These are phyloP conservation scores for Davidsoniella eucalypti DNA, from an alignment of 2,329 filamentous ascomycete genomes.

Conservation along the genomic window DNA sequence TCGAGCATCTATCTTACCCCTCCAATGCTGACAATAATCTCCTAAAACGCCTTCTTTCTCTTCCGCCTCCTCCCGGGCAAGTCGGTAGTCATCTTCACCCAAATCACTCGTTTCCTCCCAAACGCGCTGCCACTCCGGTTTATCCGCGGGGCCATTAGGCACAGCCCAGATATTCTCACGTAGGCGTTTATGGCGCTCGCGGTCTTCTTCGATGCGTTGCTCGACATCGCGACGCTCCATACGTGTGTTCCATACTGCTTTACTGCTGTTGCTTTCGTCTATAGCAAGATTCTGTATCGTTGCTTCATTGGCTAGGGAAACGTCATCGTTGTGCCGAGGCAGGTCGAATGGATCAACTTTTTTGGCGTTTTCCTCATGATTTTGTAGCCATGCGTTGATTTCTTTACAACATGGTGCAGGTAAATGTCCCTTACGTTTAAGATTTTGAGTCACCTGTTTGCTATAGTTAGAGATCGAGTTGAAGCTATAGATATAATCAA, in stretches of 20 bases:
- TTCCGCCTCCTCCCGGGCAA: slow-evolving; percentile 55
- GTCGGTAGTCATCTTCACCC: slow-evolving; percentile 69
- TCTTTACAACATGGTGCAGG: slow-evolving; percentile 58
- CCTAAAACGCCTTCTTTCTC: slow-evolving; percentile 25
- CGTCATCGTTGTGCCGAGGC: not conserved
- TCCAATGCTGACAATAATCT: slow-evolving; percentile 13
- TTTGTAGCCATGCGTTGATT: slow-evolving; percentile 69
- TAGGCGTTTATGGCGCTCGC: slow-evolving; percentile 82
- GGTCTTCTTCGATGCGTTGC: slow-evolving; percentile 90
- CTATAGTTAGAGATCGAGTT: slow-evolving; percentile 5
- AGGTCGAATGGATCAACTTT: slow-evolving; percentile 3
- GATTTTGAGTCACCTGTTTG: slow-evolving; percentile 45
- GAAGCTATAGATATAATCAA: not conserved
- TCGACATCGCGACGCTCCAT: slow-evolving; percentile 81
- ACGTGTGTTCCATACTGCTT: slow-evolving; percentile 8
- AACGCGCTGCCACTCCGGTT: slow-evolving; percentile 58
- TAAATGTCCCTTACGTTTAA: slow-evolving; percentile 57
- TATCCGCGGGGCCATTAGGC: slow-evolving; percentile 37
- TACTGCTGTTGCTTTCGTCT: not conserved
- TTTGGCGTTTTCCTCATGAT: slow-evolving; percentile 45
- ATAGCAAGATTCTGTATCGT: not conserved
- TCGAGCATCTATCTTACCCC: slow-evolving; percentile 2
- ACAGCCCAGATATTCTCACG: slow-evolving; percentile 91
- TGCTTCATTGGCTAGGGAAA: too few relatives aligned
- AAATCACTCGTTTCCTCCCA: slow-evolving; percentile 81